Base-by-base conservation (phyloP, 371 early-diverging fungal genomes). In the Mucor racemosus region DNA sequence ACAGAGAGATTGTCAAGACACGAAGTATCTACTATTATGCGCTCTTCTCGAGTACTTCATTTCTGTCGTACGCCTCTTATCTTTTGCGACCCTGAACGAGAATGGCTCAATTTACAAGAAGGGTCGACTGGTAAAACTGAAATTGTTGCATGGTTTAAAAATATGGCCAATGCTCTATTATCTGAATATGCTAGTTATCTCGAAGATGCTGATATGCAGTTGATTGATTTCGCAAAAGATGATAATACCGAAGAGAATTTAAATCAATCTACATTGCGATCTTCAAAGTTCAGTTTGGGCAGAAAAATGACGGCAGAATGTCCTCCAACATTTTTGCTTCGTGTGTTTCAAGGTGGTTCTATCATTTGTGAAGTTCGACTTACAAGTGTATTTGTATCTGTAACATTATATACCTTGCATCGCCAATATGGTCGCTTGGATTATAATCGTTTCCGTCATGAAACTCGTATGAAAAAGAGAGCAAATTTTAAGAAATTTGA, bases 351-450 rank as follows among this genome's bases (percentile, higher is more conserved):
- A 54, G 86, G 86, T 3, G 92, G 91, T 7, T 87, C 89, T 0
- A 83, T 94, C 41, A 86, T 94, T 71, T 86, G 90, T 35, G 92
- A 94, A 73, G 78, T 92, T 6, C 78, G 91, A 7, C 71, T 93
- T 4, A 90, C 91, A 31, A 84, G 87, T 5, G 79, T 82, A 36
- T 91, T 90, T 77, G 86, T 89, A 1, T 90, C 89, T 41, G 88
- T 93, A 0, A 91, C 91, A 11, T 61, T 93, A 19, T 94, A 91
- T 58, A 91, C 89, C 11, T 66, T 94, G 11, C 87, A 89, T 62
- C 74, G 87, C 26, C 82, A 82, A 31, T 87, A 87, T 64, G 88
- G 88, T 3, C 71, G 82, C 34, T 62, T 82, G 38, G 70, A 66
- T 35, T 78, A 70, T 39, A 68, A 48, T n/a, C 64, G 71, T 38